Conservation (phyloP, 306 rosid species). For the Clitoria ternatea region DNA sequence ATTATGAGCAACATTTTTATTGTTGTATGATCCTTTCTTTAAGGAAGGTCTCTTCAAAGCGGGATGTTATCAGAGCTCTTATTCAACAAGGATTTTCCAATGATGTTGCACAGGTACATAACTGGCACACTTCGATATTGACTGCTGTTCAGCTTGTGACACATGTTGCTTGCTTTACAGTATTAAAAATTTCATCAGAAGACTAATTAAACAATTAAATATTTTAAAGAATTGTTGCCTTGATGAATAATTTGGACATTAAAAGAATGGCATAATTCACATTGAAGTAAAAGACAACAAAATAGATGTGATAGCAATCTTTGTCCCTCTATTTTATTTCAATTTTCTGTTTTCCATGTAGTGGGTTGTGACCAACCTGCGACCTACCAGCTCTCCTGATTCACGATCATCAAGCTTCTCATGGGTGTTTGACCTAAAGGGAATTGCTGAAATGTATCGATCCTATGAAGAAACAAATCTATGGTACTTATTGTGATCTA, state of each 20-base stretch:
- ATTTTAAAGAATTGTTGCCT: conserved; percentile 3
- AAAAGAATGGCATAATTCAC: not conserved
- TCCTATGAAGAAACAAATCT: conserved; percentile 89
- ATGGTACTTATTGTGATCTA: conserved; percentile 48
- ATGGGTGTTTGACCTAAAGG: conserved; percentile 83
- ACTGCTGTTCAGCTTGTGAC: not conserved
- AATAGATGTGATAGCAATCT: not conserved
- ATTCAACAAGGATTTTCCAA: conserved; percentile 73
- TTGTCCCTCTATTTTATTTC: not conserved
- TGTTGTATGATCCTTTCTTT: conserved; percentile 15
- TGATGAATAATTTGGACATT: conserved; percentile 7
- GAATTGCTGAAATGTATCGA: conserved; percentile 81
- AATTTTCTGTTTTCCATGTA: conserved; percentile 30
- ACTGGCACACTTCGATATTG: not conserved
- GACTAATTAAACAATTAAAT: conserved; percentile 4
- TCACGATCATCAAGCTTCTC: conserved; percentile 52
- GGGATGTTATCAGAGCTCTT: conserved; percentile 57
- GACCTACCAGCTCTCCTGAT: conserved; percentile 47
- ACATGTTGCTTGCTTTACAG: conserved; percentile 17
- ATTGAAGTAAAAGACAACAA: conserved; percentile 5
- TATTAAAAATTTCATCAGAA: not conserved
- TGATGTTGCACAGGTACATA: conserved; percentile 86
- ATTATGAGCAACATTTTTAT: conserved; percentile 11
- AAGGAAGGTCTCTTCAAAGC: conserved; percentile 67
- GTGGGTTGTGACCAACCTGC: conserved; percentile 96